Conservation (phyloP, 2,329 filamentous ascomycete species). For the Sclerotinia spermophila region DNA sequence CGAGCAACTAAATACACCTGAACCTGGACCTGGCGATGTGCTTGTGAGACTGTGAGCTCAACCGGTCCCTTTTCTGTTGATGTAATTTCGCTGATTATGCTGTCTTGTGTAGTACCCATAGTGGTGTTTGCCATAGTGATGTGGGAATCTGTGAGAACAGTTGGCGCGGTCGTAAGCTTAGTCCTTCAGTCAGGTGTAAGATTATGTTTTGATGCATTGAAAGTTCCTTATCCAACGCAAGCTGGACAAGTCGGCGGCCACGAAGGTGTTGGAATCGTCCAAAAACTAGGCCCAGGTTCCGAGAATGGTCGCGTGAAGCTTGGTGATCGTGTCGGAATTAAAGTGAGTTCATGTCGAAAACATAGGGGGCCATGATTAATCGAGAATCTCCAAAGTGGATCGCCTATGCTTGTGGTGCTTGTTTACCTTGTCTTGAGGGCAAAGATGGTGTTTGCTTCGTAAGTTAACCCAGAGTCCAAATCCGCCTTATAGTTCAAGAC, state of each 20-base stretch:
- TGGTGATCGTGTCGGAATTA: constrained; percentile 68
- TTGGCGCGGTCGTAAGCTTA: constrained; percentile 33
- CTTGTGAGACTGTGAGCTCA: constrained; percentile 54
- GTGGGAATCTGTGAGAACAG: constrained; percentile 52
- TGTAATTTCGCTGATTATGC: constrained; percentile 14
- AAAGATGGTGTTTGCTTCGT: constrained; percentile 64
- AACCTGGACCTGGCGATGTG: constrained; percentile 60
- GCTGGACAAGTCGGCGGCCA: constrained; percentile 64
- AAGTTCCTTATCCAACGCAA: constrained; percentile 56
- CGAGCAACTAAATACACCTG: constrained; percentile 59
- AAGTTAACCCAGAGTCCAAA: constrained; percentile 36
- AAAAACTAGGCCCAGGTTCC: constrained; percentile 60
- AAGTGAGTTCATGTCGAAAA: constrained; percentile 42
- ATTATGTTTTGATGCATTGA: constrained; percentile 43
- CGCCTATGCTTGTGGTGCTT: constrained; percentile 52
- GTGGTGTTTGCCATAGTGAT: constrained; percentile 63
- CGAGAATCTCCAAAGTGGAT: constrained; percentile 44
- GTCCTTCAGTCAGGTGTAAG: constrained; percentile 14
- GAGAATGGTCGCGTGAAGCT: constrained; percentile 55
- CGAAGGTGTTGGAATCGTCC: constrained; percentile 63
- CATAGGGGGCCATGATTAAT: not conserved
- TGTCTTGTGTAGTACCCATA: constrained; percentile 48
- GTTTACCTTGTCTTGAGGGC: constrained; percentile 50
- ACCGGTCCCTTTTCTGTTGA: not conserved
- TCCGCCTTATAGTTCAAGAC: constrained; percentile 5